A percentile compares a stretch with the other conserved stretches of the same genome.
Conservation (phyloP, 805 yeast genomes). For the Pichia exigua region DNA sequence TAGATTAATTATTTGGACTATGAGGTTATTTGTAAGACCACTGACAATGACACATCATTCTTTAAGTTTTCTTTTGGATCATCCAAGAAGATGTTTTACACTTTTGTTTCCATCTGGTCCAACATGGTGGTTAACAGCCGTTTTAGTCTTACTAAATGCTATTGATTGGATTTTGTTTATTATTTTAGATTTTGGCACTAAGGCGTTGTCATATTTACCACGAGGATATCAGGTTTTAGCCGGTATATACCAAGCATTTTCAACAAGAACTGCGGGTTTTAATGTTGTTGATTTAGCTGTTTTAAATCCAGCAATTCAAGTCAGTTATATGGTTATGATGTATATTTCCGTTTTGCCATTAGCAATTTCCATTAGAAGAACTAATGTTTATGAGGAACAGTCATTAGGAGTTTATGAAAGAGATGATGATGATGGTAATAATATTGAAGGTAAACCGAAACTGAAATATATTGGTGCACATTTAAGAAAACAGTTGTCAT, state of each 20-base stretch:
- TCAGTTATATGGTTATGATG: constrained; percentile 94
- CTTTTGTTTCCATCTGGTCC: constrained; percentile 85
- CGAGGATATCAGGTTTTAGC: constrained; percentile 65
- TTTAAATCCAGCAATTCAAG: constrained; percentile 87
- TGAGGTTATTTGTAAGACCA: constrained; percentile 60
- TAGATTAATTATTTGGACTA: constrained; percentile 74
- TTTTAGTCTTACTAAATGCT: constrained; percentile 62
- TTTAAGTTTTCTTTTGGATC: constrained; percentile 79
- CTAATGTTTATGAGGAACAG: constrained; percentile 97
- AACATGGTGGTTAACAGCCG: constrained; percentile 87
- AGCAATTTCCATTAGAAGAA: constrained; percentile 92
- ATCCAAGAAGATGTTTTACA: constrained; percentile 96
- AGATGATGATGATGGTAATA: constrained; percentile 26
- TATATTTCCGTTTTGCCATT: constrained; percentile 93
- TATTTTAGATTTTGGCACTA: constrained; percentile 59
- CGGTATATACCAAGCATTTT: constrained; percentile 85
- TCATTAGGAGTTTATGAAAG: constrained; percentile 76
- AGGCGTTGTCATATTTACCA: constrained; percentile 44
- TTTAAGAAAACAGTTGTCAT: constrained; percentile 83
- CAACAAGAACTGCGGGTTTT: constrained; percentile 94
- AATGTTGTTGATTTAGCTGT: constrained; percentile 58
- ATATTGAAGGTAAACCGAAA: constrained; percentile 28
- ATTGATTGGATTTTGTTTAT: constrained; percentile 77
- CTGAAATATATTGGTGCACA: constrained; percentile 74
- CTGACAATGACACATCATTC: constrained; percentile 64